Base-by-base conservation (phyloP, 2,329 filamentous ascomycete species). In the Apiospora aurea region DNA sequence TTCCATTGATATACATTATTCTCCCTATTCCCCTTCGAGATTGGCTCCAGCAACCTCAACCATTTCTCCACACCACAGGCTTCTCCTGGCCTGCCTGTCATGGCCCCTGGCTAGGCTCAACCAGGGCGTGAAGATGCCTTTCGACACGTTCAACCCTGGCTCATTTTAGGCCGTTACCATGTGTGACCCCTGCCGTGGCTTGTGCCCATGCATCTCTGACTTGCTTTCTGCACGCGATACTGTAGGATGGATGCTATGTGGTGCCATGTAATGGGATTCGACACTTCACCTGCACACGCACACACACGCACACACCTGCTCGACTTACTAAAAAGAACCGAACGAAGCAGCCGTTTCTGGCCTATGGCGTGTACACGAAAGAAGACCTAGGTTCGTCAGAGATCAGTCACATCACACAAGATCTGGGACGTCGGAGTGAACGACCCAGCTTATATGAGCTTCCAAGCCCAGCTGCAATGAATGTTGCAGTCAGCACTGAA, bases 371-470 rank as follows among this genome's bases (percentile, higher is more conserved):
- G 57, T 24, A 34, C 29, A 41, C 57, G 34, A 64, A 41, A 14
- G 34, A 41, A n/a, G 18, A 41, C 57, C 57, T 14, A 41, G 29
- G 57, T 64, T 64, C 34, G 34, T 64, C 57, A 64, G 34, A 64
- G 57, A 68, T 44, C 66, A 81, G 82, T 86, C 85, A 86, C 83
- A 83, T 87, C 79, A 77, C 81, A 87, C 86, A 85, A 86, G 85
- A 87, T 87, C 85, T 85, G 77, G 75, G 76, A 80, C 79, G 78
- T 74, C 77, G 78, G 79, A 79, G 77, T 77, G 78, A 72, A 64
- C 57, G 10, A 64, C 34, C 34, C 57, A 71, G 74, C 76, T 74
- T 78, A 78, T 78, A 80, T 77, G 77, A 78, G 79, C 77, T 79
- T 75, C 76, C 76, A 76, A 76, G 76, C 73, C 74, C 75, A 76